These are phyloP conservation scores for Quercus glauca DNA, from an alignment of 306 rosid species.

Conservation along the genomic window DNA sequence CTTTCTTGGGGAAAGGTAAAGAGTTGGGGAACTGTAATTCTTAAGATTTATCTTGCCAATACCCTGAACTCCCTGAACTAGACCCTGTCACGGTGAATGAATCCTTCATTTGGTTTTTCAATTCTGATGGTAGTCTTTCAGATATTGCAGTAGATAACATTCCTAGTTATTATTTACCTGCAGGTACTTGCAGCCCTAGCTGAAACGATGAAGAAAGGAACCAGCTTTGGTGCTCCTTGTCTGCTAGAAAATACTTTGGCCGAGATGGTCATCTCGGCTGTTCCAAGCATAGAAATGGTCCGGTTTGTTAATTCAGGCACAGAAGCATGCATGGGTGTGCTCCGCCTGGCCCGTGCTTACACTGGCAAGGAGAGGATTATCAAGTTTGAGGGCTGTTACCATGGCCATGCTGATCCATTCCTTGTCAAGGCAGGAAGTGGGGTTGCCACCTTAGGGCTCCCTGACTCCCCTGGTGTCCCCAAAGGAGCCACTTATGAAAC, in stretches of 20 bases:
- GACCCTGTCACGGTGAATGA: background rate
- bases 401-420: constrained; percentile 97
- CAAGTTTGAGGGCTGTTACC: constrained; percentile 98
- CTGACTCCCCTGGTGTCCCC: constrained; percentile 98
- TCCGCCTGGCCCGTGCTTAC: constrained; percentile 87
- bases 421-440: constrained; percentile 99
- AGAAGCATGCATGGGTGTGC: constrained; percentile 96
- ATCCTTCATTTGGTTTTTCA: background rate
- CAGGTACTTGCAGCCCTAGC: constrained; percentile 93
- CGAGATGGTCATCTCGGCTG: no score
- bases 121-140: background rate
- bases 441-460: constrained; percentile 96
- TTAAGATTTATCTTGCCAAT: background rate
- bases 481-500: constrained; percentile 85
- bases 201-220: constrained; percentile 96
- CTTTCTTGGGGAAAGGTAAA: background rate
- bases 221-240: constrained; percentile 99
- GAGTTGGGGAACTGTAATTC: background rate
- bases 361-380: constrained; percentile 69
- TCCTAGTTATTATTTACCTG: constrained; percentile 10
- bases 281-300: constrained; percentile 76
- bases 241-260: constrained; percentile 75
- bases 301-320: constrained; percentile 96
- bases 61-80: background rate
- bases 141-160: background rate